phyloP scores from a whole-genome alignment of 75 land plant species.

The Picea sitchensis region DNA sequence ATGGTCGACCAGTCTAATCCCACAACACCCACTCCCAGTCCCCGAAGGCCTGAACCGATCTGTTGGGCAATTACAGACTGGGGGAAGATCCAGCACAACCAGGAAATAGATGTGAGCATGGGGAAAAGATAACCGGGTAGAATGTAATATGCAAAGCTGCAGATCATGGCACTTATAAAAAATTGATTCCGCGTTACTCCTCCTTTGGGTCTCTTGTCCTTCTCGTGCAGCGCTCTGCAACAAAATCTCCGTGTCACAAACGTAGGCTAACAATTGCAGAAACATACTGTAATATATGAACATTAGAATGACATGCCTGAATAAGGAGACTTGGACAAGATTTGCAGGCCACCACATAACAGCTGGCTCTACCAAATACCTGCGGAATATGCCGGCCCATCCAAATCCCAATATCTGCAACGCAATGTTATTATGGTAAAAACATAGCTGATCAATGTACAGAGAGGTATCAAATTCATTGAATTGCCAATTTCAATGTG shows the following conservation, averaged over 20 bases:
- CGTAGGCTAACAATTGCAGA: too few species aligned
- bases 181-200: constrained; percentile 39
- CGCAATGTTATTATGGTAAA: not conserved
- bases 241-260: not conserved
- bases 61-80: constrained; percentile 54
- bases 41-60: constrained; percentile 50
- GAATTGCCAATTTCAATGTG: constrained; percentile 14
- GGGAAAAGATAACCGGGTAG: constrained; percentile 58
- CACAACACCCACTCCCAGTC: constrained; percentile 47
- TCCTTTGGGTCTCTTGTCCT: constrained; percentile 22
- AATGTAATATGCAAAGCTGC: constrained; percentile 55
- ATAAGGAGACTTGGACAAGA: constrained; percentile 28
- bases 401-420: constrained; percentile 37
- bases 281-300: not conserved
- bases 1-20: constrained; percentile 57
- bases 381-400: constrained; percentile 42
- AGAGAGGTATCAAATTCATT: too few species aligned
- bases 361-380: constrained; percentile 40
- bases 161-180: constrained; percentile 27
- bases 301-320: constrained; percentile 17
- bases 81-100: constrained; percentile 47
- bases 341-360: constrained; percentile 50
- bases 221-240: constrained; percentile 34
- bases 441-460: not conserved
- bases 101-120: constrained; percentile 44